Evolutionary conservation across 2,329 filamentous ascomycete species (phyloP).

Genomic region (Sporothrix pseudoabietina): DNA sequence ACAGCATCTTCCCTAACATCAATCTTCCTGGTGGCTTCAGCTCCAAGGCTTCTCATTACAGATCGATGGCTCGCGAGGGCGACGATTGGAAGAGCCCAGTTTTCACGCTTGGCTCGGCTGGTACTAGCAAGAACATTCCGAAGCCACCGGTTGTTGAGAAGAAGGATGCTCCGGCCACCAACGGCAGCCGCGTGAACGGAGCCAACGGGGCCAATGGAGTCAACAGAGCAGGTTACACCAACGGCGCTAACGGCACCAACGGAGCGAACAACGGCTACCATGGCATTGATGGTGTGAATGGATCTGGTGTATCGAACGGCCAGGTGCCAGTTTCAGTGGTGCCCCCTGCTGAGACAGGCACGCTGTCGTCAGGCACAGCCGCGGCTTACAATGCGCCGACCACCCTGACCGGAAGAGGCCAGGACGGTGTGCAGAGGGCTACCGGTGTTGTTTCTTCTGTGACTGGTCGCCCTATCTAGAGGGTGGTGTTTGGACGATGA

Average conservation of each 20-base stretch:
- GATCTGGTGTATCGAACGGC: neutral
- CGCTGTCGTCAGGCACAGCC: neutral
- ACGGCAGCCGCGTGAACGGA: conserved; percentile 32
- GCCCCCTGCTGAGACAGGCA: neutral
- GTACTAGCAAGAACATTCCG: conserved; percentile 72
- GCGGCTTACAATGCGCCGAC: neutral
- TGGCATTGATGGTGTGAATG: neutral
- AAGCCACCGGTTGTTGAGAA: conserved; percentile 53
- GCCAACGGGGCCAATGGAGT: conserved; percentile 29
- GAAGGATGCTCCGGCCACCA: conserved; percentile 43
- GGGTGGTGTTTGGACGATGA: neutral
- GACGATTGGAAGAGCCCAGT: conserved; percentile 94
- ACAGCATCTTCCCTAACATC: conserved; percentile 87
- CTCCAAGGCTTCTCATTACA: conserved; percentile 92
- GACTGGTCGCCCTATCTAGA: neutral
- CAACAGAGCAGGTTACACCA: conserved; percentile 35
- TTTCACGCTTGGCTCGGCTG: conserved; percentile 81
- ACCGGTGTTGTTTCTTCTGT: conserved; percentile 8
- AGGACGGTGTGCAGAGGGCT: neutral
- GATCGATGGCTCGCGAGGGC: conserved; percentile 81
- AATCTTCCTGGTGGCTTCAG: conserved; percentile 85
- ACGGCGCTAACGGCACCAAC: conserved; percentile 17
- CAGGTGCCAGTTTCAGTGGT: neutral
- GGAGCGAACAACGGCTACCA: neutral
- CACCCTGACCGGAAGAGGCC: neutral